Evolutionary conservation across 2,329 filamentous ascomycete species (phyloP), one percentile per base, ranked within the genome.

Genomic region (Gyromitra esculenta): DNA sequence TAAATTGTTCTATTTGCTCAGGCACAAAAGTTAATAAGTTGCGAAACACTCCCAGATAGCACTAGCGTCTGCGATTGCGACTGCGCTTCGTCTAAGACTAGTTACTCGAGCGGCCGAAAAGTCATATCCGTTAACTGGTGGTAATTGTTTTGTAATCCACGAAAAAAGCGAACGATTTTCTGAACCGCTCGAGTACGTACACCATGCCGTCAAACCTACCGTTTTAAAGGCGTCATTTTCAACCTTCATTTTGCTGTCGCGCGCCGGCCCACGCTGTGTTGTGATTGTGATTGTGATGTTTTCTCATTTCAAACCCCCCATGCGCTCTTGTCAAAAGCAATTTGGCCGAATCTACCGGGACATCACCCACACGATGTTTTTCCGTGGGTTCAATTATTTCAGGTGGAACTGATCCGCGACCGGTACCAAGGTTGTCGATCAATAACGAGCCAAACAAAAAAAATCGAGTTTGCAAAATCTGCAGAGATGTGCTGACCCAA

Each of bases 351-450:
- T 70, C 52, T 71, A 64, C 68, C 68, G 37, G 68, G 59, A 70
- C 71, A 68, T 57, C 72, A 75, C 65, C 72, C 72, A 75, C 72
- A 70, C 37, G 31, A 56, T 50, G 31, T 68, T 64, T 69, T 57
- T 18, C 64, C 57, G 48, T 25, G 56, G 63, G 48, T 41, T 59
- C 57, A 64, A 50, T 64, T 75, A 69, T 75, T 75, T 75, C 65
- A 64, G 65, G 64, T 57, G 50, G 72, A 64, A 75, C 72, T 69
- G 72, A 75, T 62, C 72, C 57, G 57, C 57, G 69, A 75, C 72
- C 56, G 31, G 71, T 57, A 69, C 71, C 71, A 74, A 35, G 72
- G 65, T 75, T 70, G 54, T 9, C 50, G 57, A 63, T 70, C 72
- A 75, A 70, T 21, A 62, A 45, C 41, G 63, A 65, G 50, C 63